These are phyloP conservation scores for Acarospora socialis DNA, from an alignment of 2,329 filamentous ascomycete genomes.

Conservation along the genomic window DNA sequence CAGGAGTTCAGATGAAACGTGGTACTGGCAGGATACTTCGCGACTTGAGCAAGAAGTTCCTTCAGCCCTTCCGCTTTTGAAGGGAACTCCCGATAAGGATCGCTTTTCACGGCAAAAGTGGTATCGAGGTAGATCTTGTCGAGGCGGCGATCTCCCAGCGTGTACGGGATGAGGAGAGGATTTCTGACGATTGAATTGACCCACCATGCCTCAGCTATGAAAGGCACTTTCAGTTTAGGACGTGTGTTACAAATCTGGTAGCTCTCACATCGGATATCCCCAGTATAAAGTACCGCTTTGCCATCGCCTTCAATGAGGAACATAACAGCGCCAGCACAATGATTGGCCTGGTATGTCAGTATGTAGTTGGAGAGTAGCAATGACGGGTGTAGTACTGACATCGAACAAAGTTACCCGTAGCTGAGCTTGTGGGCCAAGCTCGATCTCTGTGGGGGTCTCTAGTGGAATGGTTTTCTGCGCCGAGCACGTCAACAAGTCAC, in stretches of 20 bases:
- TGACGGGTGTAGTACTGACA: slow-evolving; percentile 23
- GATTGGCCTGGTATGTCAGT: slow-evolving; percentile 45
- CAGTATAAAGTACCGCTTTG: slow-evolving; percentile 72
- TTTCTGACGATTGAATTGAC: slow-evolving; percentile 58
- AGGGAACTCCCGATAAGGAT: slow-evolving; percentile 38
- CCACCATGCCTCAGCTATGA: slow-evolving; percentile 62
- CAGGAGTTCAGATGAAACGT: slow-evolving; percentile 75
- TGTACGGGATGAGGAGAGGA: slow-evolving; percentile 62
- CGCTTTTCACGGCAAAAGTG: slow-evolving; percentile 48
- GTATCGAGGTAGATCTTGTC: slow-evolving; percentile 85
- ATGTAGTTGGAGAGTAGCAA: not conserved
- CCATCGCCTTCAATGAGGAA: slow-evolving; percentile 67
- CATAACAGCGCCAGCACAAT: slow-evolving; percentile 83
- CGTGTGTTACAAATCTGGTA: slow-evolving; percentile 1
- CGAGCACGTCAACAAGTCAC: slow-evolving; percentile 6
- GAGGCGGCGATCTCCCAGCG: slow-evolving; percentile 48
- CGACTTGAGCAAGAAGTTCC: slow-evolving; percentile 58
- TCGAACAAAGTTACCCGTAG: slow-evolving; percentile 76
- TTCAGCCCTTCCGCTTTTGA: slow-evolving; percentile 60
- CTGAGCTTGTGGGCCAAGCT: slow-evolving; percentile 52
- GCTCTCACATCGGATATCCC: slow-evolving; percentile 55
- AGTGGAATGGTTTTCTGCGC: slow-evolving; percentile 61
- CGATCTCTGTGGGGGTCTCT: slow-evolving; percentile 62
- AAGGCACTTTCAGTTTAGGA: not conserved
- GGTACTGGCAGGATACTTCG: slow-evolving; percentile 55